Conservation (phyloP, 1,284 basidiomycete genomes). For the Cystobasidium slooffiae region DNA sequence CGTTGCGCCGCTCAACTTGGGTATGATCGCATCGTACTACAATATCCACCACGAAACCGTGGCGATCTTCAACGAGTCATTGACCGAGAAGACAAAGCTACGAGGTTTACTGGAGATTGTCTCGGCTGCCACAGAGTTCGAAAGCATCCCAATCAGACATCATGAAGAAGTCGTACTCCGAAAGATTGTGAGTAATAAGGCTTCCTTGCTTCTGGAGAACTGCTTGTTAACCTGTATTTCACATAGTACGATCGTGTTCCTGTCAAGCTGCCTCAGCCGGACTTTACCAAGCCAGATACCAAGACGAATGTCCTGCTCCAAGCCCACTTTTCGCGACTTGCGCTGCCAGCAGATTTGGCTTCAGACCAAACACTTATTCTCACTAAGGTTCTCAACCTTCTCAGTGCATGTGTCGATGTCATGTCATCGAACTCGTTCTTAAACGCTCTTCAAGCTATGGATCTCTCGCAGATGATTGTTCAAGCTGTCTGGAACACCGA, state of each 20-base stretch:
- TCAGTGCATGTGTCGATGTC: constrained; percentile 67
- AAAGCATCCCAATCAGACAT: constrained; percentile 88
- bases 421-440: constrained; percentile 96
- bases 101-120: constrained; percentile 96
- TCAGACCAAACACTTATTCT: constrained; percentile 86
- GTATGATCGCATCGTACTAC: constrained; percentile 95
- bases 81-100: constrained; percentile 96
- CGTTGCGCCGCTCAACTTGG: constrained; percentile 83
- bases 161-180: constrained; percentile 53
- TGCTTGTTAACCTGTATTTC: constrained; percentile 55
- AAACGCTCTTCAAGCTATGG: constrained; percentile 95
- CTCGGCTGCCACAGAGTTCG: constrained; percentile 94
- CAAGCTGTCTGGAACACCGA: constrained; percentile 98
- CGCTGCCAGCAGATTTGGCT: constrained; percentile 88
- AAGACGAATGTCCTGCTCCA: constrained; percentile 96
- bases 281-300: constrained; percentile 94
- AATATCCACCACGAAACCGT: constrained; percentile 91
- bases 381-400: constrained; percentile 83
- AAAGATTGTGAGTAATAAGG: constrained; percentile 46
- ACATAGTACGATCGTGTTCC: constrained; percentile 88
- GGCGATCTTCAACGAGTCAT: constrained; percentile 92
- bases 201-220: constrained; percentile 44
- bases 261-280: constrained; percentile 81
- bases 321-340: constrained; percentile 92
- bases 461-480: constrained; percentile 98